phyloP scores from a whole-genome alignment of 306 rosid genomes.

The Cicer cuneatum region DNA sequence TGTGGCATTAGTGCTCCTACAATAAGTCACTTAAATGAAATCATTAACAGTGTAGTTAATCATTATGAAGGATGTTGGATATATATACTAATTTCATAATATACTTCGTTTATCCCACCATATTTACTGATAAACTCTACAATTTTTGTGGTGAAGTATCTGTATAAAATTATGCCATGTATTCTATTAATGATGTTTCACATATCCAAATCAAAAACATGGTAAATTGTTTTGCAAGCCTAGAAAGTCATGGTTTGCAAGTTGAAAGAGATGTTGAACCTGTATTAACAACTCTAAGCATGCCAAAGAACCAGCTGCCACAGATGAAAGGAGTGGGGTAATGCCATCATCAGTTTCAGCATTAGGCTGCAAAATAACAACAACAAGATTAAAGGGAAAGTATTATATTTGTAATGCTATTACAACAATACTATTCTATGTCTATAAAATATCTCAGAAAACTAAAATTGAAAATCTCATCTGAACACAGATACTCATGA shows the following conservation, averaged over 20 bases:
- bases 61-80: not conserved
- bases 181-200: constrained; percentile 9
- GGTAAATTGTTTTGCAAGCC: not conserved
- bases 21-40: constrained; percentile 12
- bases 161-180: not conserved
- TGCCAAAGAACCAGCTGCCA: constrained; percentile 86
- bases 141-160: constrained; percentile 10
- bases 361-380: constrained; percentile 77
- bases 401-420: not conserved
- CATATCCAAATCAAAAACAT: constrained; percentile 12
- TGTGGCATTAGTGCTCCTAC: not conserved
- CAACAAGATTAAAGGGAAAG: constrained; percentile 23
- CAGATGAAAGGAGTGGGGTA: constrained; percentile 85
- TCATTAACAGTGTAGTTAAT: constrained; percentile 3
- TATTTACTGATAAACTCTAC: constrained; percentile 7
- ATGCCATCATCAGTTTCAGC: constrained; percentile 89
- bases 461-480: constrained; percentile 7
- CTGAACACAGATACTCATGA: not conserved
- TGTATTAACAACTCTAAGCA: constrained; percentile 87
- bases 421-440: constrained; percentile 8
- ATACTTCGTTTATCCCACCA: constrained; percentile 24
- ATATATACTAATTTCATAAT: not conserved
- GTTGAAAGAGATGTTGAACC: constrained; percentile 56
- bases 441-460: constrained; percentile 2
- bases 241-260: constrained; percentile 9